Base-by-base conservation (phyloP, 257 asterid species). In the Cinchona pubescens region DNA sequence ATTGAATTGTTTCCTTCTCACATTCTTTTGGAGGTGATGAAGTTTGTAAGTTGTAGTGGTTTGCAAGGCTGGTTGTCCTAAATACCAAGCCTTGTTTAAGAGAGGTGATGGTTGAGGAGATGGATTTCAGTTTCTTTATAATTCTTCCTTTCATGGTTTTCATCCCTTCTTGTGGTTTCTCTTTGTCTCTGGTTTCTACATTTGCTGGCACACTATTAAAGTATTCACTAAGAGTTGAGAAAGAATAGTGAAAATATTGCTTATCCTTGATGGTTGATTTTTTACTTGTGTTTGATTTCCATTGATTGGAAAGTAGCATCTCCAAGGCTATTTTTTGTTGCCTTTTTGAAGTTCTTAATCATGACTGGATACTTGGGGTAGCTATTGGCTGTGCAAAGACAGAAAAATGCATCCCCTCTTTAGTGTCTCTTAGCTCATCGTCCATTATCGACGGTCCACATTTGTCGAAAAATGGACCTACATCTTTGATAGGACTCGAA, bases 131-230 rank as follows among this genome's bases (percentile, higher is more conserved):
- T 71, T 87, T 88, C 78, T 83, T 81, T 42, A 81, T 66, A 51
- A 90, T 66, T 83, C 83, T 81, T 67, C 87, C 88, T 75, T 81
- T 86, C 79, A 86, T 82, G 86, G 58, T 80, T 58, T 71, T 84
- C 85, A 78, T 85, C 64, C 59, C 72, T 68, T 79, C 70, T 34
- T 73, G 30, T n/a, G 23, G 56, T 58, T 40, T 23, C 38, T 38
- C 27, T 13, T 16, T 27, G 3, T 55, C 67, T 42, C 67, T 42
- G 14, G 78, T 37, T 64, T 38, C 43, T 34, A 71, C 73, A 55
- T 29, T 58, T 49, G 61, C 38, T 71, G 76, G 30, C 38, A 76
- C 78, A 38, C 43, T 61, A 48, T 16, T 43, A 38, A 48, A 68
- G 71, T 30, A 14, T 65, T 13, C n/a, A 69, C 29, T 30, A 67